Evolutionary conservation across 1,284 basidiomycete genomes (phyloP).

Genomic region (Ustilago sp.): DNA sequence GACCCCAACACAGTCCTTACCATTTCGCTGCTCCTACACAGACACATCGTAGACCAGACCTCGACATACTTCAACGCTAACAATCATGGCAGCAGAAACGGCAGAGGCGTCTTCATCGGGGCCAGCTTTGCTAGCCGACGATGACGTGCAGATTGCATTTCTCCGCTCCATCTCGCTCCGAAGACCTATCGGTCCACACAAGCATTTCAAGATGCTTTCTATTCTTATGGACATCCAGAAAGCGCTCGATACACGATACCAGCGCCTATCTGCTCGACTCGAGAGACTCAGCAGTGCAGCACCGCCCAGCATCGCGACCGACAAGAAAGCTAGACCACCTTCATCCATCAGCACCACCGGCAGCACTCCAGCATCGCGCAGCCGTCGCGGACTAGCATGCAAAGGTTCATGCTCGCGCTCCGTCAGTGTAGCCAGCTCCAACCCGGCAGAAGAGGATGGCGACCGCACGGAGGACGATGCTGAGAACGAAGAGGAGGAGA

Average conservation of each 20-base stretch:
- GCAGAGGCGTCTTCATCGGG: conserved; percentile 17
- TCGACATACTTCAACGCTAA: background rate
- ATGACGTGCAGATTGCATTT: conserved; percentile 55
- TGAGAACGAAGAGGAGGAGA: conserved; percentile 41
- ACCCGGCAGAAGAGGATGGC: conserved; percentile 29
- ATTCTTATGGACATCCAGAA: conserved; percentile 49
- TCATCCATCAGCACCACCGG: conserved; percentile 16
- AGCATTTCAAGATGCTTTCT: conserved; percentile 62
- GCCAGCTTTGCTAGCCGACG: conserved; percentile 33
- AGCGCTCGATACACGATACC: conserved; percentile 36
- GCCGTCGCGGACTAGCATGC: conserved; percentile 21
- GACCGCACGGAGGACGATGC: conserved; percentile 41
- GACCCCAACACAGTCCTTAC: background rate
- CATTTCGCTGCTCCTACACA: background rate
- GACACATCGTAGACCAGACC: background rate
- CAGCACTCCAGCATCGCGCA: conserved; percentile 15
- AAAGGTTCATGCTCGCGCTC: conserved; percentile 48
- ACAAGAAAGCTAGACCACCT: conserved; percentile 31
- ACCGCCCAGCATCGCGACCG: conserved; percentile 31
- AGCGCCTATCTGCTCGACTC: conserved; percentile 28
- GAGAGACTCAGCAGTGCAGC: conserved; percentile 42
- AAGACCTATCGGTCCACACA: conserved; percentile 60
- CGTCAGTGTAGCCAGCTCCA: conserved; percentile 41
- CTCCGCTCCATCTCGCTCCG: conserved; percentile 54
- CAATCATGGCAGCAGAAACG: conserved; percentile 18